A percentile compares a stretch with the other conserved stretches of the same genome.
These are phyloP conservation scores for Aspergillus hortae DNA, from an alignment of 2,329 filamentous ascomycete species.

Conservation along the genomic window DNA sequence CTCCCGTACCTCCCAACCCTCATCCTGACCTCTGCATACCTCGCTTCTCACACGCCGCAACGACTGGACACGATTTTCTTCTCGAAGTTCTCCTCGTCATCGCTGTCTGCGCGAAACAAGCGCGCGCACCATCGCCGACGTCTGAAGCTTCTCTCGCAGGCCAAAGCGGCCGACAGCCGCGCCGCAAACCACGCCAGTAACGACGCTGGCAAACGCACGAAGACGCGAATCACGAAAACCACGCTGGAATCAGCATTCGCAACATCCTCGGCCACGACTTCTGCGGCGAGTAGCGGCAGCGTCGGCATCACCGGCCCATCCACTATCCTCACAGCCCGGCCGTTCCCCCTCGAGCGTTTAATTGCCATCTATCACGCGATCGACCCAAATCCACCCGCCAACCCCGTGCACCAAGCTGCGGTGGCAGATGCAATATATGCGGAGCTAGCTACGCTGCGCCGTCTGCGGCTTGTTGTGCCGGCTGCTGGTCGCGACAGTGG, in stretches of 20 bases:
- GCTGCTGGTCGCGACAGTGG: slow-evolving; percentile 32
- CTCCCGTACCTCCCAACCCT: slow-evolving; percentile 47
- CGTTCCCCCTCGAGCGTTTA: slow-evolving; percentile 45
- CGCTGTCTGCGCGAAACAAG: slow-evolving; percentile 41
- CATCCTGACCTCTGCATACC: slow-evolving; percentile 45
- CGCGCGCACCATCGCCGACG: slow-evolving; percentile 42
- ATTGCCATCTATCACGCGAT: slow-evolving; percentile 48
- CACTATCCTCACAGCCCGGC: slow-evolving; percentile 38
- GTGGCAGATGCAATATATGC: slow-evolving; percentile 43
- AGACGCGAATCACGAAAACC: slow-evolving; percentile 40
- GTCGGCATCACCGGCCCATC: slow-evolving; percentile 35
- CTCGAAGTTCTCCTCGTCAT: slow-evolving; percentile 46
- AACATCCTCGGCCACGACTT: slow-evolving; percentile 36
- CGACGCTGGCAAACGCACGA: slow-evolving; percentile 30
- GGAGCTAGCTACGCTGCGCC: slow-evolving; percentile 45
- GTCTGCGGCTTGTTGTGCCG: slow-evolving; percentile 45
- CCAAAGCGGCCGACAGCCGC: slow-evolving; percentile 32
- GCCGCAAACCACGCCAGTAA: slow-evolving; percentile 27
- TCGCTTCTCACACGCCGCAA: slow-evolving; percentile 46
- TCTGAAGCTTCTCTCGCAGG: slow-evolving; percentile 39
- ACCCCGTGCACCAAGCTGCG: slow-evolving; percentile 32
- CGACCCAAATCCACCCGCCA: slow-evolving; percentile 42
- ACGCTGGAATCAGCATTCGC: slow-evolving; percentile 39
- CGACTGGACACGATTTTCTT: slow-evolving; percentile 49
- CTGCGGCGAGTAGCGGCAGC: slow-evolving; percentile 23